These are phyloP conservation scores for Lagerstroemia speciosa DNA, from an alignment of 345 rosid genomes.

Conservation along the genomic window DNA sequence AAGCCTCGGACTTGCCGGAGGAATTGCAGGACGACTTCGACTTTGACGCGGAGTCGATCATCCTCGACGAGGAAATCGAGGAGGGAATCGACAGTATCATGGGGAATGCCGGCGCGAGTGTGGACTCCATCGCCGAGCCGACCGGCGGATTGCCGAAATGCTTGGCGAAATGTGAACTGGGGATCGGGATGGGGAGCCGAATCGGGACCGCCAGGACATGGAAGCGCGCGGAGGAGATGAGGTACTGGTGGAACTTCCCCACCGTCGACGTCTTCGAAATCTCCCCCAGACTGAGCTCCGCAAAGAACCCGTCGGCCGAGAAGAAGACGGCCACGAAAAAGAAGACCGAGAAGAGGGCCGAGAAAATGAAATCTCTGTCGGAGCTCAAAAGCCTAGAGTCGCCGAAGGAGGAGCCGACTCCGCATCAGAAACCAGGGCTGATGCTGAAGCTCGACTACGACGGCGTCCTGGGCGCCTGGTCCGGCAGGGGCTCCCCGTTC, in stretches of 20 bases:
- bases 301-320: slow-evolving; percentile 7
- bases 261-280: slow-evolving; percentile 64
- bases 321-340: slow-evolving; percentile 24
- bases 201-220: slow-evolving; percentile 29
- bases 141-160: slow-evolving; percentile 19
- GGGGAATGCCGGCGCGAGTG: slow-evolving; percentile 32
- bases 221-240: slow-evolving; percentile 36
- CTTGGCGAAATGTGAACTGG: slow-evolving; percentile 6
- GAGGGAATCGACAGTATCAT: slow-evolving; percentile 73
- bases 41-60: slow-evolving; percentile 72
- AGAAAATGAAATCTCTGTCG: slow-evolving; percentile 10
- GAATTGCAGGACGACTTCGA: slow-evolving; percentile 29
- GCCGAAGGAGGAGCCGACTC: slow-evolving; percentile 19
- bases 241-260: slow-evolving; percentile 37
- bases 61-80: slow-evolving; percentile 56
- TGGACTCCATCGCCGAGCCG: slow-evolving; percentile 13
- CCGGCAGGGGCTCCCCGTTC: slow-evolving; percentile 56
- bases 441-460: slow-evolving; percentile 65
- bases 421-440: slow-evolving; percentile 26
- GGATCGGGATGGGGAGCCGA: slow-evolving; percentile 25
- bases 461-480: slow-evolving; percentile 63
- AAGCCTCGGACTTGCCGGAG: slow-evolving; percentile 17
- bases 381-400: slow-evolving; percentile 9
- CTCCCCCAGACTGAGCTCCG: slow-evolving; percentile 41
- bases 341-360: slow-evolving; percentile 30